Percentiles rank a stretch among this genome's conserved stretches.
Evolutionary conservation across 257 asterid species (phyloP).

Genomic region (Nicotiana otophora): DNA sequence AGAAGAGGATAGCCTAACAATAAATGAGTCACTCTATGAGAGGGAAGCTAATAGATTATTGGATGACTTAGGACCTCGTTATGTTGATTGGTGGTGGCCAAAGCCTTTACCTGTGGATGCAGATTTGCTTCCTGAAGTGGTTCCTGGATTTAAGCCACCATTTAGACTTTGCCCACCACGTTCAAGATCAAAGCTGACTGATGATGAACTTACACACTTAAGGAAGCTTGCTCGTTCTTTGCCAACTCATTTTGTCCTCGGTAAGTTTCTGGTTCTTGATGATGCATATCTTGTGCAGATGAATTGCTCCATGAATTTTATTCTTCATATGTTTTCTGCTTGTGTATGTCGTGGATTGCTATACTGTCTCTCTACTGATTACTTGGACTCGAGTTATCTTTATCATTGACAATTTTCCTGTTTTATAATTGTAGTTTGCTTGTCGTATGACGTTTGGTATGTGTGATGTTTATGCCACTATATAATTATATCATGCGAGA

Average conservation of each 20-base stretch:
- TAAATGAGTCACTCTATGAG: conserved; percentile 51
- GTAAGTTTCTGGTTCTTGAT: conserved; percentile 26
- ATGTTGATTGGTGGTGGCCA: conserved; percentile 89
- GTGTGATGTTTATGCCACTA: background rate
- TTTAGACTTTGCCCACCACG: conserved; percentile 69
- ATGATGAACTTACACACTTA: conserved; percentile 74
- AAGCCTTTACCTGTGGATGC: conserved; percentile 95
- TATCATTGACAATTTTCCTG: background rate
- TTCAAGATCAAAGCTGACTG: conserved; percentile 61
- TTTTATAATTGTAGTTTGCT: background rate
- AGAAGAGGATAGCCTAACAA: conserved; percentile 27
- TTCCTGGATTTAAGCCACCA: conserved; percentile 68
- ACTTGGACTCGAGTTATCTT: background rate
- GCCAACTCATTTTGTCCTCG: conserved; percentile 93
- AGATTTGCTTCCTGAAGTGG: conserved; percentile 75
- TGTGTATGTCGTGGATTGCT: background rate
- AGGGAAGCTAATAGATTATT: conserved; percentile 80
- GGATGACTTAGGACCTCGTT: conserved; percentile 91
- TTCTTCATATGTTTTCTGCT: background rate
- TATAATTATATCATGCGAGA: background rate
- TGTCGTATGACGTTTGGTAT: background rate
- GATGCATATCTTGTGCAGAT: background rate
- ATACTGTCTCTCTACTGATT: background rate
- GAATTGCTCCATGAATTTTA: background rate
- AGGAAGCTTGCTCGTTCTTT: conserved; percentile 73